These are phyloP conservation scores for Pseudogymnoascus sp. DNA, from an alignment of 2,329 filamentous ascomycete species.

Conservation along the genomic window DNA sequence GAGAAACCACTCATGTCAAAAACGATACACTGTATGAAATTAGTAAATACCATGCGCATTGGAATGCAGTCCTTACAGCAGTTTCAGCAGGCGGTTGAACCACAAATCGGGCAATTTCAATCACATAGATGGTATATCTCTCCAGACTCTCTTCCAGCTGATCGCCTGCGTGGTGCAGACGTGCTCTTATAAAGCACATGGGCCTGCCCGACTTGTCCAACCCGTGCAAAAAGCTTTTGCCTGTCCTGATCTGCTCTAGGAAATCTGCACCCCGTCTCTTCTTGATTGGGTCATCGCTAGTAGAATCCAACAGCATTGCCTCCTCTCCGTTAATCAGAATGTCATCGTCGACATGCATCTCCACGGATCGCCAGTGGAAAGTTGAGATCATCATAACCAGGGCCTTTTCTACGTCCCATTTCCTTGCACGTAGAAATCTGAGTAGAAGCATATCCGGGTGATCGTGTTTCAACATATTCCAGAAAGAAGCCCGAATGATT, in stretches of 20 bases:
- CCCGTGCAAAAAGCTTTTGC: slow-evolving; percentile 90
- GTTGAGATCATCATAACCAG: slow-evolving; percentile 91
- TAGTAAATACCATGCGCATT: neutral
- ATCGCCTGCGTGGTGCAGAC: slow-evolving; percentile 74
- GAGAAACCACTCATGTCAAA: slow-evolving; percentile 96
- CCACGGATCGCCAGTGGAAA: slow-evolving; percentile 79
- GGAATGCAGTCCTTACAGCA: slow-evolving; percentile 57
- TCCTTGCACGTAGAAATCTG: slow-evolving; percentile 79
- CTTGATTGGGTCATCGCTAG: slow-evolving; percentile 51
- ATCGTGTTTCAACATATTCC: slow-evolving; percentile 93
- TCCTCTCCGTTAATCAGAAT: slow-evolving; percentile 74
- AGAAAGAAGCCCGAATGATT: slow-evolving; percentile 72
- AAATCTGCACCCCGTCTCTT: slow-evolving; percentile 68
- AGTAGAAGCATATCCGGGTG: slow-evolving; percentile 80
- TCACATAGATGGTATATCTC: slow-evolving; percentile 84
- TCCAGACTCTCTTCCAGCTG: slow-evolving; percentile 78
- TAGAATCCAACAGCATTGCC: slow-evolving; percentile 54
- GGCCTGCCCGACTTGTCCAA: slow-evolving; percentile 77
- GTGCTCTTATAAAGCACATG: slow-evolving; percentile 76
- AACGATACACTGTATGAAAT: slow-evolving; percentile 63
- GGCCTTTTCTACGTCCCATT: slow-evolving; percentile 93
- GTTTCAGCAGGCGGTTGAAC: slow-evolving; percentile 78
- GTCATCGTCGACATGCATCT: slow-evolving; percentile 84
- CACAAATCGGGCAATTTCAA: slow-evolving; percentile 86
- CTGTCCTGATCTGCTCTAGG: slow-evolving; percentile 73